Conservation (phyloP, 192 early-diverging fungal genomes). For the Umbelopsis ramanniana region DNA sequence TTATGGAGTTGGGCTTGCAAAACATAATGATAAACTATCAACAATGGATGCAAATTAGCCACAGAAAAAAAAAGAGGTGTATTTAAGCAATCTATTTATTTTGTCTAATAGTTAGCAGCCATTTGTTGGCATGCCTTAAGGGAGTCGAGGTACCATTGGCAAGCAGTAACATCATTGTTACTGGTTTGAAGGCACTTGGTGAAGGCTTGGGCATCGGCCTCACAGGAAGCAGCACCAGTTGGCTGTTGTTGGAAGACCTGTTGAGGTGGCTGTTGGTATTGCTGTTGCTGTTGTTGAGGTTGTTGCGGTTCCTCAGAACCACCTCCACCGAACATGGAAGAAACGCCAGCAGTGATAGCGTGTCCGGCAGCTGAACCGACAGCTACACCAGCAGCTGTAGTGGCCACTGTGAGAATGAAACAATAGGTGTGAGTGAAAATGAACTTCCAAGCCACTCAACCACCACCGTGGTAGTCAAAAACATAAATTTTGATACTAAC, state of each 20-base stretch:
- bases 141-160: conserved; percentile 91
- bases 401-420: conserved; percentile 62
- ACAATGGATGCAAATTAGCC: neutral
- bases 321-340: conserved; percentile 56
- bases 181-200: conserved; percentile 85
- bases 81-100: neutral
- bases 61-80: neutral
- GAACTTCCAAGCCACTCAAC: no score
- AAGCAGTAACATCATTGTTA: conserved; percentile 77
- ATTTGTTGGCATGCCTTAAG: conserved; percentile 86
- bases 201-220: conserved; percentile 83
- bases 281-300: conserved; percentile 36
- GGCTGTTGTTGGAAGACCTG: conserved; percentile 37
- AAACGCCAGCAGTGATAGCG: conserved; percentile 45
- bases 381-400: conserved; percentile 92
- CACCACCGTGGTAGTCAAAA: no score
- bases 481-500: no score
- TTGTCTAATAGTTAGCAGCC: conserved; percentile 46
- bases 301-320: conserved; percentile 48
- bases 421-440: neutral
- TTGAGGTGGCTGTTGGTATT: conserved; percentile 38
- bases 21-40: neutral
- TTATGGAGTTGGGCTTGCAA: neutral
- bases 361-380: conserved; percentile 85
- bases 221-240: conserved; percentile 51